Base-by-base conservation (phyloP, 768 basidiomycete genomes). In the Mycena latifolia region DNA sequence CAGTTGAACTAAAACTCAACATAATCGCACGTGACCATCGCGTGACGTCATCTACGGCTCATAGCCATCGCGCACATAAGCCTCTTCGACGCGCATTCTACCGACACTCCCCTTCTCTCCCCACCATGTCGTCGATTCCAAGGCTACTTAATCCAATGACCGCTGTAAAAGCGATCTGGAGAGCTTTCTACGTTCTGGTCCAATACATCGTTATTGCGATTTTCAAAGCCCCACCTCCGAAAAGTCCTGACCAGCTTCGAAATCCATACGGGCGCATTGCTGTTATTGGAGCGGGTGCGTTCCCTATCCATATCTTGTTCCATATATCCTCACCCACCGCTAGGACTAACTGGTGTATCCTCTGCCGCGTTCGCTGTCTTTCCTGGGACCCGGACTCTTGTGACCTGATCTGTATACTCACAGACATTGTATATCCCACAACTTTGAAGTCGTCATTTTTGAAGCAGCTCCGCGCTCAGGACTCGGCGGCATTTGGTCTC, bases 401-500 rank as follows among this genome's bases (percentile, higher is more conserved):
- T 22, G 51, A 33, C 12, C 52, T 45, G 12, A 54, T 14, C 31
- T 27, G 8, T 20, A 35, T 37, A 25, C 14, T 27, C 17, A 18
- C 33, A 80, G 79, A 18, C 83, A 86, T 66, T 79, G 79, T 29
- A 79, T 85, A 27, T 79, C 83, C 0, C 85, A 86, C 64, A 83
- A 84, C 20, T 86, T 87, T 63, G 85, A 87, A 33, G 85, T 86
- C 14, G 81, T 83, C 27, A 79, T 87, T 3, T 86, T 79, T 69
- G 86, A 86, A 70, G 75, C 73, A n/a, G 65, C 62, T 22, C 70
- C 77, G 18, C 67, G 71, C 9, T 66, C 70, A 0, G 72, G 66
- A 18, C 58, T 81, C n/a, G 86, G 85, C 31, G 85, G 85, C 0
- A 84, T 87, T 31, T 87, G 86, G 86, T 75, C 83, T 0, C 77